A percentile compares a stretch with the other conserved stretches of the same genome.
Conservation (phyloP, 441 rosid genomes). For the Corymbia citriodora region DNA sequence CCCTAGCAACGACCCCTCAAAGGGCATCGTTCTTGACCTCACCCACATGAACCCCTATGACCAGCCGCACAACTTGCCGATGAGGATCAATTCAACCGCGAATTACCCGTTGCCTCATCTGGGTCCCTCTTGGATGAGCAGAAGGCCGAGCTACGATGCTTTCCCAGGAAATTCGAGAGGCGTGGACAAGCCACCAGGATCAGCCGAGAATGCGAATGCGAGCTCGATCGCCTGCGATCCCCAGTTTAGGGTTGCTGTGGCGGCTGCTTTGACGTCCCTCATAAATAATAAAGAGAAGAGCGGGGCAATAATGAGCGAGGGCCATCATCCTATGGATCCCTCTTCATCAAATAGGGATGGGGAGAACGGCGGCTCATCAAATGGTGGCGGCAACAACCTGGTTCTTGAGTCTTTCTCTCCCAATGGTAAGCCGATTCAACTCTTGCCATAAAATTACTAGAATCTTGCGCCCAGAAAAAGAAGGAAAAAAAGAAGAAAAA, state of each 20-base stretch:
- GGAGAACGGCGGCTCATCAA: slow-evolving; percentile 16
- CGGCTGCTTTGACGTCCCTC: slow-evolving; percentile 47
- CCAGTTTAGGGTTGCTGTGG: slow-evolving; percentile 51
- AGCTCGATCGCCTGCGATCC: slow-evolving; percentile 38
- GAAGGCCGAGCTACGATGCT: not conserved
- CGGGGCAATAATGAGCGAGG: not conserved
- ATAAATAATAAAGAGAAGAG: slow-evolving; percentile 24
- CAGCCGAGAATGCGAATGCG: slow-evolving; percentile 21
- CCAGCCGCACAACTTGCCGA: not conserved
- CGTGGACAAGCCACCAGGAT: not conserved
- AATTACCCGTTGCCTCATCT: not conserved
- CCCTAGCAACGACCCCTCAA: slow-evolving; percentile 30
- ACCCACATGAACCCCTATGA: slow-evolving; percentile 6
- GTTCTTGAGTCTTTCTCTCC: slow-evolving; percentile 21
- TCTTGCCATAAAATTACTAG: not conserved
- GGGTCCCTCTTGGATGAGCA: not conserved
- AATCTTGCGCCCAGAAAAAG: not conserved
- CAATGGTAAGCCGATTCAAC: slow-evolving; percentile 13
- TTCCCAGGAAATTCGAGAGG: not conserved
- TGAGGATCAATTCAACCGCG: not conserved
- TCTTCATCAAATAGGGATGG: slow-evolving; percentile 1
- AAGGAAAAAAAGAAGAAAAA: not conserved
- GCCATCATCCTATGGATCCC: not conserved
- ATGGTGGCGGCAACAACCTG: slow-evolving; percentile 11
- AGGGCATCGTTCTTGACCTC: slow-evolving; percentile 42